Evolutionary conservation across 345 rosid genomes (phyloP).

Genomic region (Fremontodendron californicum): DNA sequence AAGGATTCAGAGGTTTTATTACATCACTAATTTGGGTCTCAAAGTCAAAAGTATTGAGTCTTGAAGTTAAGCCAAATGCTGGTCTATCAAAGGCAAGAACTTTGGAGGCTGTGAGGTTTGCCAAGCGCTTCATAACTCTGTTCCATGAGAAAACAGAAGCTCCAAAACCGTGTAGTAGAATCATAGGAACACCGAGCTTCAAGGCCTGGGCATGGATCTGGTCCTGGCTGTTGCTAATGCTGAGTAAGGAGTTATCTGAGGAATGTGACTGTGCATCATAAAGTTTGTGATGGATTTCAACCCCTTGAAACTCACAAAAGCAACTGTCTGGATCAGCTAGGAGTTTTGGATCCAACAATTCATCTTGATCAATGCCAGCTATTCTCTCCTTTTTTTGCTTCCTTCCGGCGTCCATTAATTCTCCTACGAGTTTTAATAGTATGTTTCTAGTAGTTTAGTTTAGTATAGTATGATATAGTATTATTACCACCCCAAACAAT

Average conservation of each 20-base stretch:
- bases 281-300: slow-evolving; percentile 72
- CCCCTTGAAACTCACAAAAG: slow-evolving; percentile 85
- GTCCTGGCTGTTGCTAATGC: not conserved
- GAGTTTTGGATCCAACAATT: slow-evolving; percentile 49
- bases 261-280: slow-evolving; percentile 33
- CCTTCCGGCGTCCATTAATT: slow-evolving; percentile 33
- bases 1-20: slow-evolving; percentile 62
- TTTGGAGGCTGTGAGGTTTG: slow-evolving; percentile 52
- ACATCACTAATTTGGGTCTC: slow-evolving; percentile 24
- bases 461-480: too few species aligned
- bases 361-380: slow-evolving; percentile 73
- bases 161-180: slow-evolving; percentile 87
- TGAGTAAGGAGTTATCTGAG: slow-evolving; percentile 19
- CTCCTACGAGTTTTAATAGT: slow-evolving; percentile 34
- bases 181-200: slow-evolving; percentile 50
- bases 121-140: slow-evolving; percentile 67
- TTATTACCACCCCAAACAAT: too few species aligned
- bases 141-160: slow-evolving; percentile 92
- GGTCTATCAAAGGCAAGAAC: slow-evolving; percentile 91
- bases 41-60: slow-evolving; percentile 36
- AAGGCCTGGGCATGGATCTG: not conserved
- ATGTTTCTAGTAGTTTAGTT: too few species aligned
- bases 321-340: slow-evolving; percentile 85
- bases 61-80: slow-evolving; percentile 84
- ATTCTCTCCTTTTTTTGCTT: slow-evolving; percentile 37